Evolutionary conservation across 176 grass and related monocot genomes (phyloP).

Genomic region (Ensete glaucum): DNA sequence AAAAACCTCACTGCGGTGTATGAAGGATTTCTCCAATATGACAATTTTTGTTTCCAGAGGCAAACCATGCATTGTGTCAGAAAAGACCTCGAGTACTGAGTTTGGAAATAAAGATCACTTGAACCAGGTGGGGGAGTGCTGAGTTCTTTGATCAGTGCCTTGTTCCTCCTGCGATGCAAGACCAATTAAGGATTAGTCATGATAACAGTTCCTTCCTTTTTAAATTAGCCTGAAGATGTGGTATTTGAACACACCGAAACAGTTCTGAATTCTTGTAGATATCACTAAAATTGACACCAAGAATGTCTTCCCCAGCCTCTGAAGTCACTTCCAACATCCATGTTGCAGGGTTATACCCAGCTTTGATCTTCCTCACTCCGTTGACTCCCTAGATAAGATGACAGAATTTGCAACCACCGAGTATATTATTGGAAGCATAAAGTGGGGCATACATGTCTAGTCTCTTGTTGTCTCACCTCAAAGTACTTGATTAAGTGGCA

Average conservation of each 20-base stretch:
- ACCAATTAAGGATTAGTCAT: neutral
- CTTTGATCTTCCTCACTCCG: conserved; percentile 64
- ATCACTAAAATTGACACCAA: conserved; percentile 53
- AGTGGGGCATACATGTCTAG: neutral
- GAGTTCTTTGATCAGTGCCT: conserved; percentile 49
- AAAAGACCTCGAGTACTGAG: conserved; percentile 40
- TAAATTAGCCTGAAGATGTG: neutral
- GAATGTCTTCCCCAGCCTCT: conserved; percentile 33
- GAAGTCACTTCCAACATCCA: conserved; percentile 83
- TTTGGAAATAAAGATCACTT: conserved; percentile 57
- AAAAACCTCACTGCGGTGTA: conserved; percentile 60
- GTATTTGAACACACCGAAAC: conserved; percentile 38
- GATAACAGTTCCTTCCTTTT: neutral
- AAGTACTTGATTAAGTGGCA: conserved; percentile 66
- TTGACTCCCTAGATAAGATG: conserved; percentile 29
- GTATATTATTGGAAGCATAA: neutral
- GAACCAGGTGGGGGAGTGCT: conserved; percentile 38
- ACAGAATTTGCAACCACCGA: neutral
- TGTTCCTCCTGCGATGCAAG: conserved; percentile 47
- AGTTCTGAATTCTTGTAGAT: conserved; percentile 70
- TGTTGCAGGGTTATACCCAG: conserved; percentile 78
- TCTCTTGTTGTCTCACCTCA: conserved; percentile 31
- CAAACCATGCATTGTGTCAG: conserved; percentile 52
- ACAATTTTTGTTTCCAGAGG: conserved; percentile 66
- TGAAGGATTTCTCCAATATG: conserved; percentile 83